Evolutionary conservation across 1,284 basidiomycete species (phyloP).

Genomic region (Cryptococcus sp.): DNA sequence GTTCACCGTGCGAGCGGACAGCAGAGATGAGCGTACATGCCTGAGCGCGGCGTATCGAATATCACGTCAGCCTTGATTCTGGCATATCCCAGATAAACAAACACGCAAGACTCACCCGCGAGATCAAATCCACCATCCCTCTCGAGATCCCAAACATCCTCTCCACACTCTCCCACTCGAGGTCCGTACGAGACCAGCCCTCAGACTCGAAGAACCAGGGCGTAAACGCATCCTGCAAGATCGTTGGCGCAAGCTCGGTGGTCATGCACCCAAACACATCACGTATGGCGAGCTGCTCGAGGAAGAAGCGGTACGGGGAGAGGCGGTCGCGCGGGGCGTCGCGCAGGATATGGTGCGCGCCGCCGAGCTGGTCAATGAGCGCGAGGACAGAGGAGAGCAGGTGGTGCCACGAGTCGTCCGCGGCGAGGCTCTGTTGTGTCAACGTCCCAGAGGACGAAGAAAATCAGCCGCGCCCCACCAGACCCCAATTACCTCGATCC

Average conservation of each 20-base stretch:
- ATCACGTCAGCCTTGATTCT: neutral
- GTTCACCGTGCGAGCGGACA: conserved; percentile 17
- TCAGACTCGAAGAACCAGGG: conserved; percentile 48
- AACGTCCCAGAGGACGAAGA: neutral
- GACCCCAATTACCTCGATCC: neutral
- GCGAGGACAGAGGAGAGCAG: conserved; percentile 38
- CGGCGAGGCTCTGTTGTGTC: conserved; percentile 31
- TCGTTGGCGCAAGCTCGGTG: conserved; percentile 39
- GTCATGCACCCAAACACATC: conserved; percentile 49
- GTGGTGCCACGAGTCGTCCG: conserved; percentile 46
- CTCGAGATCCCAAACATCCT: conserved; percentile 46
- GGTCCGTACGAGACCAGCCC: conserved; percentile 32
- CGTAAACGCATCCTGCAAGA: conserved; percentile 41
- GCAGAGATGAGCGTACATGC: conserved; percentile 33
- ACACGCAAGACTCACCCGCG: conserved; percentile 27
- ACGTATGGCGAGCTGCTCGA: conserved; percentile 46
- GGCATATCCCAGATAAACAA: neutral
- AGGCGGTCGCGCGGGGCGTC: conserved; percentile 33
- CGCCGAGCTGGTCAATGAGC: conserved; percentile 43
- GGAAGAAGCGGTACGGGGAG: conserved; percentile 40
- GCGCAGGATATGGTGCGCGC: conserved; percentile 37
- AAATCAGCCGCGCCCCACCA: neutral
- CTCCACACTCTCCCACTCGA: conserved; percentile 46
- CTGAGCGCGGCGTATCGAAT: conserved; percentile 1
- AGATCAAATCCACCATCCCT: conserved; percentile 44